phyloP scores from a whole-genome alignment of 2,329 filamentous ascomycete species.

The Pezicula neosporulosa region DNA sequence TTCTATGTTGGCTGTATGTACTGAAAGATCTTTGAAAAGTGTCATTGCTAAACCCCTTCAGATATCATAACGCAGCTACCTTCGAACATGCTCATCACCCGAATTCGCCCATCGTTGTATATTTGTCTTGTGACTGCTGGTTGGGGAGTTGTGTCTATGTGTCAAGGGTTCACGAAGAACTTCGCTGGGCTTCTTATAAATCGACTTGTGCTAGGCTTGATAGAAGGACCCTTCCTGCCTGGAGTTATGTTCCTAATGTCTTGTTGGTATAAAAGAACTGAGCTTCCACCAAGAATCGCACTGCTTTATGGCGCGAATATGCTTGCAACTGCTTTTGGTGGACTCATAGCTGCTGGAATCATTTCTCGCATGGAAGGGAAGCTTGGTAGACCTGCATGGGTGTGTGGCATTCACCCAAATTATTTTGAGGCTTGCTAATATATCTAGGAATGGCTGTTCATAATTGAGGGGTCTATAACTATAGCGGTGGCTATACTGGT shows the following conservation, averaged over 20 bases:
- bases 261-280: slow-evolving; percentile 37
- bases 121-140: slow-evolving; percentile 32
- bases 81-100: slow-evolving; percentile 41
- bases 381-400: slow-evolving; percentile 33
- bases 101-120: slow-evolving; percentile 38
- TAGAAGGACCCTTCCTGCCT: slow-evolving; percentile 18
- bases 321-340: slow-evolving; percentile 32
- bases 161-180: slow-evolving; percentile 16
- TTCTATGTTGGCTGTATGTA: slow-evolving; percentile 13
- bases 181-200: slow-evolving; percentile 13
- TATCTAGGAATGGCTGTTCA: slow-evolving; percentile 47
- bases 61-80: slow-evolving; percentile 45
- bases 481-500: slow-evolving; percentile 23
- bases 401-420: not conserved
- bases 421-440: not conserved
- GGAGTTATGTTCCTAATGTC: slow-evolving; percentile 34
- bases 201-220: slow-evolving; percentile 15
- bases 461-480: slow-evolving; percentile 38
- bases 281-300: slow-evolving; percentile 41
- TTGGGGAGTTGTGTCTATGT: slow-evolving; percentile 19
- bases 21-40: not conserved
- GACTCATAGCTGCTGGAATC: slow-evolving; percentile 31
- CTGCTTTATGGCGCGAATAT: slow-evolving; percentile 21
- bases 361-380: slow-evolving; percentile 30
- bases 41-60: not conserved